Conservation (phyloP, 2,329 filamentous ascomycete genomes). For the Blastomyces parvus region DNA sequence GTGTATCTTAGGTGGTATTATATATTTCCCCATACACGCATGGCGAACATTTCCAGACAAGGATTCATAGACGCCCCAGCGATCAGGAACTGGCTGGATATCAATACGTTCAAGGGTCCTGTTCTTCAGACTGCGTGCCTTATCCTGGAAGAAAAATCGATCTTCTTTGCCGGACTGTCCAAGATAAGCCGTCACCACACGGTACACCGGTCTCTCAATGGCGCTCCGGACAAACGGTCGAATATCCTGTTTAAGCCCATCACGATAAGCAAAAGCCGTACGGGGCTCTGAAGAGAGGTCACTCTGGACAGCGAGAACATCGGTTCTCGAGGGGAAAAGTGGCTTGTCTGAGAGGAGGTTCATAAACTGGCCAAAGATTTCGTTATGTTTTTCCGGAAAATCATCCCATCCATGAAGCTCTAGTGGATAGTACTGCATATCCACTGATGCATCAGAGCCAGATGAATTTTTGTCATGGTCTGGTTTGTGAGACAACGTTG, state of each 20-base stretch:
- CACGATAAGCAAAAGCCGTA: too few relatives aligned
- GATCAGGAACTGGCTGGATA: background rate
- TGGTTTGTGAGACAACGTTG: background rate
- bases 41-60: background rate
- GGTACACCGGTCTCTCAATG: slow-evolving; percentile 3
- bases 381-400: slow-evolving; percentile 1
- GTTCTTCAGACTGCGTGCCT: background rate
- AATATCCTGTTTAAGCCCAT: slow-evolving; percentile 2
- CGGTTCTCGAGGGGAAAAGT: background rate
- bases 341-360: slow-evolving; percentile 1
- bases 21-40: slow-evolving; percentile 3
- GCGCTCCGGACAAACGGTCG: background rate
- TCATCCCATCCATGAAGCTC: background rate
- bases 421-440: slow-evolving; percentile 2
- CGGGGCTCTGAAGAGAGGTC: background rate
- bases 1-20: background rate
- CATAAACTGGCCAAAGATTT: background rate
- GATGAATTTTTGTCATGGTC: background rate
- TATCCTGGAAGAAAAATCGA: slow-evolving; percentile 2
- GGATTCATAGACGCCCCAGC: background rate
- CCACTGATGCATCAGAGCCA: background rate
- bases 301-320: background rate
- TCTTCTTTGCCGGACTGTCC: background rate
- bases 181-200: background rate
- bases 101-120: background rate